Evolutionary conservation across 164 flowering plant genomes (phyloP).

Genomic region (Amborella trichopoda): DNA sequence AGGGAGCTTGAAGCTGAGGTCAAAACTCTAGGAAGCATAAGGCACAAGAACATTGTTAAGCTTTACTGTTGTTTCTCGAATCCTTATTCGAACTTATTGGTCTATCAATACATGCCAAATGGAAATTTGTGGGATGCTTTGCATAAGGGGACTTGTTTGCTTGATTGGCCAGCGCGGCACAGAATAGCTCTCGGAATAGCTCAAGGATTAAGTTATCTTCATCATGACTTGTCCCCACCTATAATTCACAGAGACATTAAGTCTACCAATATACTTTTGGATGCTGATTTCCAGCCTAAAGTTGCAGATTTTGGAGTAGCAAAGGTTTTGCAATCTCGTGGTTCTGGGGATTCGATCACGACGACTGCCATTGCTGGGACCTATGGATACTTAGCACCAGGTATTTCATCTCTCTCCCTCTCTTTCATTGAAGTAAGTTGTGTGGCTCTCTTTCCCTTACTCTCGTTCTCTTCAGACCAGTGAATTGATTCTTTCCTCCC

Average conservation of each 20-base stretch:
- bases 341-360: conserved; percentile 64
- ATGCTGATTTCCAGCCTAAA: conserved; percentile 64
- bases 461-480: no score
- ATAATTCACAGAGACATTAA: conserved; percentile 92
- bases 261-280: conserved; percentile 77
- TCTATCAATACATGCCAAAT: conserved; percentile 93
- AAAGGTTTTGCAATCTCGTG: conserved; percentile 74
- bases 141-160: conserved; percentile 35
- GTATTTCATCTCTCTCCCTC: conserved; percentile 21
- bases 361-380: conserved; percentile 83
- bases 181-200: conserved; percentile 84
- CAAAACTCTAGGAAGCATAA: conserved; percentile 75
- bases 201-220: conserved; percentile 88
- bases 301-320: conserved; percentile 98
- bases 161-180: conserved; percentile 88
- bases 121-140: conserved; percentile 94
- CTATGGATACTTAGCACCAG: conserved; percentile 94
- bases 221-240: conserved; percentile 70
- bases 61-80: conserved; percentile 73
- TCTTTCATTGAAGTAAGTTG: no score
- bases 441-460: no score
- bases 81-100: conserved; percentile 49
- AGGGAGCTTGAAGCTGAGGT: conserved; percentile 78
- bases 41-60: conserved; percentile 94
- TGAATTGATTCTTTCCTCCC: no score